Evolutionary conservation across 352 stramenopile species (phyloP), one percentile per base, ranked within the genome.

Genomic region (Blastocystis hominis): DNA sequence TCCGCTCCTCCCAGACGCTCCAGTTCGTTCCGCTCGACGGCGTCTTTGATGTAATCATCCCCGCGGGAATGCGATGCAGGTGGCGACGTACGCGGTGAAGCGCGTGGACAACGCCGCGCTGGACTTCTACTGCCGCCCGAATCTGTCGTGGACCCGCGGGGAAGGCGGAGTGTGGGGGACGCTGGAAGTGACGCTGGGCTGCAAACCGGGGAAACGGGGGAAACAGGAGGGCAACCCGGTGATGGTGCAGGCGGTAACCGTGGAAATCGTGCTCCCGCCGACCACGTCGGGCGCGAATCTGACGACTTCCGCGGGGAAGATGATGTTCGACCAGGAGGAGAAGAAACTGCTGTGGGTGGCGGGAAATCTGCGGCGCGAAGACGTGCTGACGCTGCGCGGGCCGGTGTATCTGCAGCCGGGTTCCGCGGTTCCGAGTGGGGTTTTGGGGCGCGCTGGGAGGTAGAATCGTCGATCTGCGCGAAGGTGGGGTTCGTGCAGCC

Each of bases 221-320:
- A 76, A 76, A 42, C 50, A 76, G 38, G 64, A 76, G 47, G 64
- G 64, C n/a, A 76, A 76, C 47, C 64, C 64, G 47, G n/a, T 76
- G 64, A 34, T 76, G n/a, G 64, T 42, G n/a, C 24, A 30, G 38
- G 36, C 10, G 2, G 44, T 76, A 15, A 17, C 24, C 5, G 64
- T 76, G 34, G 44, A 30, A 6, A 76, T 76, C 17, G 4, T n/a
- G 47, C 38, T 76, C 5, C 64, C 64, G 4, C 13, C 64, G 20
- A n/a, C 24, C n/a, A 55, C 64, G 4, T 56, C 64, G 38, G 64
- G 64, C n/a, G 64, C 64, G 3, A 76, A 76, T 34, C 50, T 76
- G 36, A 76, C 64, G 64, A 40, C 64, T 3, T 55, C 36, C 20
- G n/a, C 36, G 24, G 64, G 64, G 17, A 30, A 54, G 20, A 40